Evolutionary conservation across 73 alveolate genomes (phyloP).

Genomic region (Durusdinium trenchii): DNA sequence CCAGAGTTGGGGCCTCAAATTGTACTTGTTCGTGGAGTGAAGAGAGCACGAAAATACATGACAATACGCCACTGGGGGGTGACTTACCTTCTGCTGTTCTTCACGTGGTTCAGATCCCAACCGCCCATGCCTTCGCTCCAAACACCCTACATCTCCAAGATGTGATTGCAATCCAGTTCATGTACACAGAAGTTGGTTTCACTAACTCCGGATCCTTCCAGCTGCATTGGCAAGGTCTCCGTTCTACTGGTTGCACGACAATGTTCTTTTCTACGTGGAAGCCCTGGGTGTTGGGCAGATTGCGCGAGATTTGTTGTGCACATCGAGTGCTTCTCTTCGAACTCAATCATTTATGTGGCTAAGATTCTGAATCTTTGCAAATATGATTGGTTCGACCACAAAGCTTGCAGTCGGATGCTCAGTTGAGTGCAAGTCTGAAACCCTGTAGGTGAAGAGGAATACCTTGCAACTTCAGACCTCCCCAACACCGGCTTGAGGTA

Average conservation of each 20-base stretch:
- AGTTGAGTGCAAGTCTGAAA: no score
- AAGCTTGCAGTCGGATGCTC: background rate
- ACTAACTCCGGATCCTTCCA: background rate
- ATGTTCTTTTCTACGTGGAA: constrained; percentile 56
- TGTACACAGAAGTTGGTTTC: background rate
- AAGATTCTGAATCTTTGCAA: constrained; percentile 82
- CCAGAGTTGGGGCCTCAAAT: constrained; percentile 46
- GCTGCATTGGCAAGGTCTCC: constrained; percentile 36
- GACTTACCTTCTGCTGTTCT: no score
- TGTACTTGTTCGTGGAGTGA: background rate
- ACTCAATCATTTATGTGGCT: background rate
- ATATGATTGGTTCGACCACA: constrained; percentile 70
- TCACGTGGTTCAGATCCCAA: background rate
- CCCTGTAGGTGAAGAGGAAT: no score
- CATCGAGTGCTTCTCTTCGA: background rate
- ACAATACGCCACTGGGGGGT: no score
- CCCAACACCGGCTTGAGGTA: no score
- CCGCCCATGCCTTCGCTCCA: background rate
- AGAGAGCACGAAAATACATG: no score
- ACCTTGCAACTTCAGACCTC: no score
- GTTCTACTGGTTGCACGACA: constrained; percentile 76
- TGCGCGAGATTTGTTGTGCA: background rate
- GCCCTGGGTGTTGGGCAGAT: background rate
- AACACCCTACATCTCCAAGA: background rate
- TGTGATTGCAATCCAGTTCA: background rate